phyloP scores from a whole-genome alignment of 257 asterid species.

The Primulina eburnea region DNA sequence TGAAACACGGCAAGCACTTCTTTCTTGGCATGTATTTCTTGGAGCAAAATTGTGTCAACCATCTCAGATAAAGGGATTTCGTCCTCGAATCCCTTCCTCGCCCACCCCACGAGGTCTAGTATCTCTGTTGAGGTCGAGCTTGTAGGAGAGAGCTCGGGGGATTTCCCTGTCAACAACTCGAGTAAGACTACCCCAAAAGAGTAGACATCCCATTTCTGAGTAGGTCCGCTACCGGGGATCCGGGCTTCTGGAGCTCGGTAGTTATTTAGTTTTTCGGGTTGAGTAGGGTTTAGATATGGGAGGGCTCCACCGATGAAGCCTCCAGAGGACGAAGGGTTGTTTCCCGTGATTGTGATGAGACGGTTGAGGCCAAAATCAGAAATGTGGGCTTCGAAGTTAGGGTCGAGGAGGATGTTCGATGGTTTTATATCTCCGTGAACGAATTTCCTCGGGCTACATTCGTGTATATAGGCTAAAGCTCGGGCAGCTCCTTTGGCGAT shows the following conservation, averaged over 20 bases:
- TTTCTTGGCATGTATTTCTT: conserved; percentile 74
- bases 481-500: conserved; percentile 72
- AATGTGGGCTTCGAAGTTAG: conserved; percentile 58
- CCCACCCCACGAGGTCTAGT: conserved; percentile 80
- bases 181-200: conserved; percentile 85
- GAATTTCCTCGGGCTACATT: conserved; percentile 89
- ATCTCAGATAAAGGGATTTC: conserved; percentile 67
- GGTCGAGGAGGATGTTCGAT: conserved; percentile 87
- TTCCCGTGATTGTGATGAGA: conserved; percentile 82
- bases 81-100: conserved; percentile 81
- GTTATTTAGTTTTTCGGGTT: conserved; percentile 52
- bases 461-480: conserved; percentile 90
- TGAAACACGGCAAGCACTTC: conserved; percentile 73
- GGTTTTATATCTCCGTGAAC: conserved; percentile 86
- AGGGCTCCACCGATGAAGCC: conserved; percentile 90
- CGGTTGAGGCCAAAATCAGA: conserved; percentile 93
- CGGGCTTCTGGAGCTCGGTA: conserved; percentile 87
- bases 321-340: conserved; percentile 77
- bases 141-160: conserved; percentile 70
- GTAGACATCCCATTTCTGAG: conserved; percentile 95
- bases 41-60: conserved; percentile 74
- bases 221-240: conserved; percentile 51
- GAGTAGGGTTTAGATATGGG: conserved; percentile 60
- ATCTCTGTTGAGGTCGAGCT: conserved; percentile 65
- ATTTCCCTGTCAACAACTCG: conserved; percentile 77